Percentiles rank a stretch among this genome's conserved stretches.
phyloP scores from a whole-genome alignment of 805 yeast species.

The Yarrowia sp. region DNA sequence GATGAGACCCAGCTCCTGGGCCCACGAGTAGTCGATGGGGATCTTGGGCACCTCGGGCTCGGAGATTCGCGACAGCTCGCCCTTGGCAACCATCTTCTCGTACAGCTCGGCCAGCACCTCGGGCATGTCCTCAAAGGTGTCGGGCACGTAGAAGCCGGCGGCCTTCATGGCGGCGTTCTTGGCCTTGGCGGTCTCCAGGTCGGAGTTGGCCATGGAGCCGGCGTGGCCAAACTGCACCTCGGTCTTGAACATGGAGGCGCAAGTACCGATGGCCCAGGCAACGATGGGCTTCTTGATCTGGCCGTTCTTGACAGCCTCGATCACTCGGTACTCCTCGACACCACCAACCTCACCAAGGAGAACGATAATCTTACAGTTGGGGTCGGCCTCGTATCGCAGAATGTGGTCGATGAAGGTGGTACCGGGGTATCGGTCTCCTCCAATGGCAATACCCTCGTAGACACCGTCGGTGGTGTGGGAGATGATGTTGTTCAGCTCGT shows the following conservation, averaged over 20 bases:
- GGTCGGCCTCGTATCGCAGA: conserved; percentile 67
- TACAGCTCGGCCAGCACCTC: conserved; percentile 63
- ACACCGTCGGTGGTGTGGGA: conserved; percentile 57
- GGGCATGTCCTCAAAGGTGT: conserved; percentile 63
- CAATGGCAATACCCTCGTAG: conserved; percentile 69
- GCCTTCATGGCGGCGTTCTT: conserved; percentile 80
- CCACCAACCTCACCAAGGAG: conserved; percentile 76
- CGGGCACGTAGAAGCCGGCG: conserved; percentile 93
- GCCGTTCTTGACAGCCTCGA: conserved; percentile 69
- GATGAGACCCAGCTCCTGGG: conserved; percentile 57
- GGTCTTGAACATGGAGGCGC: conserved; percentile 75
- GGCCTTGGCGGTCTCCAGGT: conserved; percentile 70
- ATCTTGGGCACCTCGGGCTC: conserved; percentile 58
- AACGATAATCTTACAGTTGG: conserved; percentile 69
- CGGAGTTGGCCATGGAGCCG: conserved; percentile 74
- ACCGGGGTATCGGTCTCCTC: conserved; percentile 78
- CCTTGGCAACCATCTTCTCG: conserved; percentile 65
- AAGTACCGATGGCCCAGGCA: conserved; percentile 75
- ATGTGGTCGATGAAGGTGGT: conserved; percentile 74
- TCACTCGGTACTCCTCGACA: conserved; percentile 74
- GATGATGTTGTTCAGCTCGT: conserved; percentile 57
- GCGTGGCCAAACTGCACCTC: conserved; percentile 69
- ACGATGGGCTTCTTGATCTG: conserved; percentile 72
- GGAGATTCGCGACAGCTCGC: conserved; percentile 51
- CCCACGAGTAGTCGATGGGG: conserved; percentile 58